Conservation (phyloP, 2,329 filamentous ascomycete genomes). For the Aspergillus sp. region DNA sequence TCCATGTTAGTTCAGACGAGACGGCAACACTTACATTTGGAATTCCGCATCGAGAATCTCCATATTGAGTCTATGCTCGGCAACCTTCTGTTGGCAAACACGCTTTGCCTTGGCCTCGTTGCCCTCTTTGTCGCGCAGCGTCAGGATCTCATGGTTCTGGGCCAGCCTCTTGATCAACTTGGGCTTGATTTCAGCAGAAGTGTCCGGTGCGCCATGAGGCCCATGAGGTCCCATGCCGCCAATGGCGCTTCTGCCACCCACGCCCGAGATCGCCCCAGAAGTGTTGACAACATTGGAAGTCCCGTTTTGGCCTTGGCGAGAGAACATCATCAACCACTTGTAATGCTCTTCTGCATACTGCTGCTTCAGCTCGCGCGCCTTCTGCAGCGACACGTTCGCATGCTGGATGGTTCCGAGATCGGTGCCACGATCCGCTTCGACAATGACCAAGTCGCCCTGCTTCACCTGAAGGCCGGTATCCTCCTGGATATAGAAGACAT, state of each 20-base stretch:
- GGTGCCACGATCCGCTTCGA: slow-evolving; percentile 91
- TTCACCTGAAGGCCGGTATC: slow-evolving; percentile 87
- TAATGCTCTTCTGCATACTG: slow-evolving; percentile 93
- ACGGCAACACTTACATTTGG: slow-evolving; percentile 75
- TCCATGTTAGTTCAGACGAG: neutral
- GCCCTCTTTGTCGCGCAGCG: slow-evolving; percentile 87
- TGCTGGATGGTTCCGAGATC: slow-evolving; percentile 88
- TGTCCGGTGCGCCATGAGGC: slow-evolving; percentile 64
- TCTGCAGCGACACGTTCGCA: slow-evolving; percentile 77
- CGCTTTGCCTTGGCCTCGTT: slow-evolving; percentile 97
- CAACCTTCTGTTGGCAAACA: slow-evolving; percentile 92
- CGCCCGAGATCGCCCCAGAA: slow-evolving; percentile 52
- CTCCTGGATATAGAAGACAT: slow-evolving; percentile 95
- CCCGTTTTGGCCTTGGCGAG: slow-evolving; percentile 55
- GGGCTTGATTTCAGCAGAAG: slow-evolving; percentile 71
- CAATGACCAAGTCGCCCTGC: slow-evolving; percentile 87
- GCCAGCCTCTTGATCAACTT: slow-evolving; percentile 96
- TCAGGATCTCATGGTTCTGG: slow-evolving; percentile 80
- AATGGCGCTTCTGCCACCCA: slow-evolving; percentile 59
- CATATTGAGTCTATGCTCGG: slow-evolving; percentile 91
- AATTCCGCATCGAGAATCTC: slow-evolving; percentile 98
- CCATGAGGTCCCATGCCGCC: slow-evolving; percentile 69
- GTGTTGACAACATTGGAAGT: slow-evolving; percentile 32
- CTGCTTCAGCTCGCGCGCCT: slow-evolving; percentile 80
- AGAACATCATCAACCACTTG: slow-evolving; percentile 99